These are phyloP conservation scores for Friedmanniomyces simplex DNA, from an alignment of 495 filamentous ascomycete species.

Conservation along the genomic window DNA sequence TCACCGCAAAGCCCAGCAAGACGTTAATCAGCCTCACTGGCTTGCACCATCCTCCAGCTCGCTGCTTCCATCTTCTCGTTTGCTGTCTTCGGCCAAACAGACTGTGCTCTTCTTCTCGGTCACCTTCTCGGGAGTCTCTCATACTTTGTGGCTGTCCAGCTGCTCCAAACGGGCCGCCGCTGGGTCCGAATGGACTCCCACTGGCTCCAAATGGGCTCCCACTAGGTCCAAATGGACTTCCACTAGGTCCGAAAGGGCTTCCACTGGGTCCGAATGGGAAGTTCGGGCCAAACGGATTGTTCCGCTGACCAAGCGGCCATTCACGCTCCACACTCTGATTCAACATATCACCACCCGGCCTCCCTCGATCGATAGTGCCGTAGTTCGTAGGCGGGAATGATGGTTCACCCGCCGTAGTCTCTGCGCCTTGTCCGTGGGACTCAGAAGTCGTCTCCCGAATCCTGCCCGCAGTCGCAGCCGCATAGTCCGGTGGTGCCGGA, in stretches of 20 bases:
- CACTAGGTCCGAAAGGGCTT: neutral
- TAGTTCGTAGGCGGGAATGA: neutral
- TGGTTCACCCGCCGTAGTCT: neutral
- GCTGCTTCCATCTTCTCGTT: neutral
- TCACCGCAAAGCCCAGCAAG: neutral
- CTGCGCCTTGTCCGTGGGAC: neutral
- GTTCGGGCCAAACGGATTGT: neutral
- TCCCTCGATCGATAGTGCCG: neutral
- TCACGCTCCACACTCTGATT: neutral
- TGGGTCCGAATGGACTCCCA: neutral
- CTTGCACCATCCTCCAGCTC: neutral
- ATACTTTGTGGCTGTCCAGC: slow-evolving; percentile 2
- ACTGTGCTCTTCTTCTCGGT: neutral
- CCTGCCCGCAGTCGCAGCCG: neutral
- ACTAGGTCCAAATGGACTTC: neutral
- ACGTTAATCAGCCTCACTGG: neutral
- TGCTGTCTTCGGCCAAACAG: neutral
- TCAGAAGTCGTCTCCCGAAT: neutral
- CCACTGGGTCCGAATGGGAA: neutral
- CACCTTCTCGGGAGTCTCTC: neutral
- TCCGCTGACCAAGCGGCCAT: slow-evolving; percentile 1
- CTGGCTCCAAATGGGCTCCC: neutral
- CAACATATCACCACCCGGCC: neutral
- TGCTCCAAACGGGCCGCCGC: neutral
- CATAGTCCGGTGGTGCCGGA: slow-evolving; percentile 10